A percentile compares a stretch with the other conserved stretches of the same genome.
phyloP scores from a whole-genome alignment of 345 rosid species.

The Salix brachista region DNA sequence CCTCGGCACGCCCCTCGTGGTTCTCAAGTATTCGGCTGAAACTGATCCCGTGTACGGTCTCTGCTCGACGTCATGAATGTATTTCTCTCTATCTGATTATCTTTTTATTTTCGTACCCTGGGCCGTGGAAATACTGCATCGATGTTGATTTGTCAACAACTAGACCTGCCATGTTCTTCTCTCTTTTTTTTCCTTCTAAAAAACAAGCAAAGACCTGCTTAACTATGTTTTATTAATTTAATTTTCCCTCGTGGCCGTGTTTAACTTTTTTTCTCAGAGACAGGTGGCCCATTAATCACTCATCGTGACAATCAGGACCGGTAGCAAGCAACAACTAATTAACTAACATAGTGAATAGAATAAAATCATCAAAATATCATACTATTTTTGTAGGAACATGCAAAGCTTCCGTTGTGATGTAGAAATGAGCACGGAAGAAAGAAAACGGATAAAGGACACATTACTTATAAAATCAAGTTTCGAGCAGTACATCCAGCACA shows the following conservation, averaged over 20 bases:
- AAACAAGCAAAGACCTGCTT: neutral
- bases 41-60: constrained; percentile 9
- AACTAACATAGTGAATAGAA: no score
- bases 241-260: constrained; percentile 3
- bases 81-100: neutral
- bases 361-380: neutral
- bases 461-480: no score
- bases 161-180: constrained; percentile 5
- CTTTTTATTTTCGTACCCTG: neutral
- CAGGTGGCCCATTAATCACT: constrained; percentile 8
- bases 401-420: neutral
- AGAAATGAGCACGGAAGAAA: neutral
- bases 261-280: constrained; percentile 1
- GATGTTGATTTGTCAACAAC: constrained; percentile 19
- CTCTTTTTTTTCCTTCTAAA: no score
- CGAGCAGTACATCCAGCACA: no score
- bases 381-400: neutral
- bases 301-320: constrained; percentile 5
- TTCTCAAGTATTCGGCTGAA: neutral
- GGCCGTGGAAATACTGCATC: constrained; percentile 3
- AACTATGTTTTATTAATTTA: neutral
- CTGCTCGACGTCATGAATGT: neutral
- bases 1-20: constrained; percentile 2
- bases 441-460: neutral
- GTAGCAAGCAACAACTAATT: neutral